Base-by-base conservation (phyloP, 2,329 filamentous ascomycete species). In the Fusarium duplospermum region DNA sequence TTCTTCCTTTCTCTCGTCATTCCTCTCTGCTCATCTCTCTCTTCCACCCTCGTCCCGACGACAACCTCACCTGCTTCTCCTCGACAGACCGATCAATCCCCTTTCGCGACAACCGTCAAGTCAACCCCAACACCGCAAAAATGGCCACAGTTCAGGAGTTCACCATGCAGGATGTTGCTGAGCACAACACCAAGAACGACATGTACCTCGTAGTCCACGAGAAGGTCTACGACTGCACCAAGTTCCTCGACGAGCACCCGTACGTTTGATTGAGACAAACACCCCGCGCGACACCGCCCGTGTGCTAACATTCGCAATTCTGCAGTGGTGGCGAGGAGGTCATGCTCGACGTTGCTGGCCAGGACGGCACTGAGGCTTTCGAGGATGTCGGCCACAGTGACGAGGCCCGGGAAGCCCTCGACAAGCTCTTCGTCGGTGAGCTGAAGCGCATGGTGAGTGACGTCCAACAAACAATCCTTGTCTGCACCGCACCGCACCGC, bases 331-430 rank as follows among this genome's bases (percentile, higher is more conserved):
- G 96, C 87, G 96, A 99, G 87, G 96, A 99, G 88, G 96, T 99
- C 79, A 88, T 99, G 74, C 93, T 99, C 78, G 96, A 99, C 79
- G 95, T 98, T 75, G 96, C 89, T 81, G 96, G 96, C 78, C 95
- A 98, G 87, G 96, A 99, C 85, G 93, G 94, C 80, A 98, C 96
- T 79, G 96, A 98, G 87, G 96, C 96, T 72, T 99, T 99, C 83
- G 96, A 99, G 88, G 96, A 99, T 86, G 96, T 99, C 81, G 96
- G 96, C 82, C 96, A 99, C 93, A 97, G 94, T 80, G 96, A 99
- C 85, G 96, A 99, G 89, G 96, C 96, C 77, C 93, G 96, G 77
- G 96, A 98, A 88, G 96, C 97, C 77, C 91, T 99, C 67, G 91
- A 93, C 35, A 90, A 91, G 80, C 87, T 97, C 75, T 85, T 91